Evolutionary conservation across 2,329 filamentous ascomycete species (phyloP).

Genomic region (Pestalotiopsis sp.): DNA sequence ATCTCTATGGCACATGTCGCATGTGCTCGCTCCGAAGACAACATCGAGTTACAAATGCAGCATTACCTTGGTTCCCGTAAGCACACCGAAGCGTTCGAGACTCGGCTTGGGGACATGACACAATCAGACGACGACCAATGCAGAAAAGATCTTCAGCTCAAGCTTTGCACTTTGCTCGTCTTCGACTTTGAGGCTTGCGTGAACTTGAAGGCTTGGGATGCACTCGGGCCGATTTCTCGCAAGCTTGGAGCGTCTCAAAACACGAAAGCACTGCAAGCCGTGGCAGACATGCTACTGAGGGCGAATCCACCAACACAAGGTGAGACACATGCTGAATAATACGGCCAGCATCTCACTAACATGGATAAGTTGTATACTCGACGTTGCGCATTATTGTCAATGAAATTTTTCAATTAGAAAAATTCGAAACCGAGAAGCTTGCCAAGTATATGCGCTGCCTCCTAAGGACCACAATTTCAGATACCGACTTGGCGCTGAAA

Average conservation of each 20-base stretch:
- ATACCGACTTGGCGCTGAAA: conserved; percentile 58
- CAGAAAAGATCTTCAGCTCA: conserved; percentile 58
- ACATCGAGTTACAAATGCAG: conserved; percentile 54
- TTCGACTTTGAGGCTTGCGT: conserved; percentile 81
- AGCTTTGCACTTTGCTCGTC: conserved; percentile 68
- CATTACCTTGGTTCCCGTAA: conserved; percentile 64
- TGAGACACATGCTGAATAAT: conserved; percentile 28
- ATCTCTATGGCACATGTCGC: conserved; percentile 54
- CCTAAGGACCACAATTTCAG: conserved; percentile 67
- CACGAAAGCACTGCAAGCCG: conserved; percentile 57
- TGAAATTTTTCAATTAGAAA: conserved; percentile 61
- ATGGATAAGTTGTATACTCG: conserved; percentile 48
- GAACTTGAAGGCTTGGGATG: conserved; percentile 68
- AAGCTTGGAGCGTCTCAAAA: conserved; percentile 48
- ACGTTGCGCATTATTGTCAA: conserved; percentile 72
- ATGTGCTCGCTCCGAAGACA: conserved; percentile 54
- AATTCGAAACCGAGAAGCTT: conserved; percentile 61
- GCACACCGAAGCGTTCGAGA: conserved; percentile 63
- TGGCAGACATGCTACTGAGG: conserved; percentile 67
- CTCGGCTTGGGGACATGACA: conserved; percentile 41
- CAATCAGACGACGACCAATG: conserved; percentile 44
- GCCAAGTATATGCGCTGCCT: conserved; percentile 80
- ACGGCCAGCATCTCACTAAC: neutral
- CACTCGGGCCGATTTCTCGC: conserved; percentile 62
- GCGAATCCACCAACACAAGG: conserved; percentile 54